Conservation (phyloP, 2,329 filamentous ascomycete species). For the Alternaria gaisen region DNA sequence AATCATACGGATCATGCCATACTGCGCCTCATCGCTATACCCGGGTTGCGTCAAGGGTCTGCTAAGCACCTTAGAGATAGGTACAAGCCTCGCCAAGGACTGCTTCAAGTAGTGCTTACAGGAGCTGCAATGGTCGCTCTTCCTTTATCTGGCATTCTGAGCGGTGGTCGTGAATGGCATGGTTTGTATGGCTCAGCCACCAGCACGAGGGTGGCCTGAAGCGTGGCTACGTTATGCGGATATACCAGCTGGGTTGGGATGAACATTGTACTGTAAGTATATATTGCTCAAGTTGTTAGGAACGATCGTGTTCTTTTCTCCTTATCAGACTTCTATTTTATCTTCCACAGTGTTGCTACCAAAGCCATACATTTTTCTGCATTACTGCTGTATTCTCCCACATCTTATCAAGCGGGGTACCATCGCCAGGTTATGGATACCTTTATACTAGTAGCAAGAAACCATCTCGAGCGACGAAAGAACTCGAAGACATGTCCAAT, state of each 20-base stretch:
- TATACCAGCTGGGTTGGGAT: neutral
- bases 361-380: neutral
- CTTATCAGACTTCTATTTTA: neutral
- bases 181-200: neutral
- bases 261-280: neutral
- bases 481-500: constrained; percentile 22
- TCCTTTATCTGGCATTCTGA: constrained; percentile 4
- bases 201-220: neutral
- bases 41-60: neutral
- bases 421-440: neutral
- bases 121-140: neutral
- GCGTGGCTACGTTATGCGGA: neutral
- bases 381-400: neutral
- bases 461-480: neutral
- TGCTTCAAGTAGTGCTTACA: neutral
- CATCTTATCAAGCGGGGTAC: neutral
- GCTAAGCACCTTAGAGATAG: neutral
- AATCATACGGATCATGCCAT: neutral
- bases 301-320: neutral
- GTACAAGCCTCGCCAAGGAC: neutral
- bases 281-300: neutral
- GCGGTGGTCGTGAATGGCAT: neutral
- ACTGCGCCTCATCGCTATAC: neutral
- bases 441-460: neutral
- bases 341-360: neutral